phyloP scores from a whole-genome alignment of 805 yeast species.

The Spathaspora arborariae region DNA sequence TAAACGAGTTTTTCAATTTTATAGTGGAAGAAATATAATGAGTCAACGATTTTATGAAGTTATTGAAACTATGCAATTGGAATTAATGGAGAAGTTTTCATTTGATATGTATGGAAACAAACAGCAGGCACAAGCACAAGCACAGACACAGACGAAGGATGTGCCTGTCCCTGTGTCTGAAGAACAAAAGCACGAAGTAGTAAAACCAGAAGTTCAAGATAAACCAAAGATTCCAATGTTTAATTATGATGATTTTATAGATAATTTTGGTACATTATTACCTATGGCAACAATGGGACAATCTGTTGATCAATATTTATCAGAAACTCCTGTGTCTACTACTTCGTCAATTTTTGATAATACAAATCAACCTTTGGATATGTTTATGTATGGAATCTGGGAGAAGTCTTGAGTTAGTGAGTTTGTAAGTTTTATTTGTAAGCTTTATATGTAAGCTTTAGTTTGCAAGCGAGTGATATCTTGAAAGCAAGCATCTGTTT shows the following conservation, averaged over 20 bases:
- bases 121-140: neutral
- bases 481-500: neutral
- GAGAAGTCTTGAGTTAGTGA: conserved; percentile 4
- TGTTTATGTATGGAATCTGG: conserved; percentile 15
- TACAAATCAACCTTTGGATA: conserved; percentile 9
- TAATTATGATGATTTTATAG: conserved; percentile 8
- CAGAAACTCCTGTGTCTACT: neutral
- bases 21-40: neutral
- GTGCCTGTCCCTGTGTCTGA: neutral
- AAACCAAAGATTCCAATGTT: neutral
- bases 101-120: conserved; percentile 6
- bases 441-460: too few relatives aligned
- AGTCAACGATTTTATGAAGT: conserved; percentile 2
- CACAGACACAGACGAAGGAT: neutral
- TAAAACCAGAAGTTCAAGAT: neutral
- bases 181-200: neutral
- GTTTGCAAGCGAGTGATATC: too few relatives aligned
- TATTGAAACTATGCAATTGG: neutral
- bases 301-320: neutral
- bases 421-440: neutral
- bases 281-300: conserved; percentile 5
- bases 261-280: conserved; percentile 6
- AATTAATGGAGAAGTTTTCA: conserved; percentile 5
- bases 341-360: neutral
- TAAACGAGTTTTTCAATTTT: conserved; percentile 6